phyloP scores from a whole-genome alignment of 257 asterid species.

The Hygrophila difformis region DNA sequence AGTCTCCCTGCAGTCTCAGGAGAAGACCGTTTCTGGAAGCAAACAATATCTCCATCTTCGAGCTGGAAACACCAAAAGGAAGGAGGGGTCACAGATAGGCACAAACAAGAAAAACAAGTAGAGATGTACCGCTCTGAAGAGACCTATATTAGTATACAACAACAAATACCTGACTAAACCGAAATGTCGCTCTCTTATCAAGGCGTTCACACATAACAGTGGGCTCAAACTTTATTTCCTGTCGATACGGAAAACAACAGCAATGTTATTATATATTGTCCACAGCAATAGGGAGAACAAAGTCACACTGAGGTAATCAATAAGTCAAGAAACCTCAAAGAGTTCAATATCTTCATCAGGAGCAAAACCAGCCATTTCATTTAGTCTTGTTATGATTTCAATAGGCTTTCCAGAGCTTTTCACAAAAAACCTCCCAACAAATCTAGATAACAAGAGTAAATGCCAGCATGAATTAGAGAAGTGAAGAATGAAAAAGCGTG shows the following conservation, averaged over 20 bases:
- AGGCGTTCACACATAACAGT: conserved; percentile 93
- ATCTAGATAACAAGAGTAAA: conserved; percentile 32
- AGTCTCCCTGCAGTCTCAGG: conserved; percentile 35
- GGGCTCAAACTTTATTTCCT: conserved; percentile 96
- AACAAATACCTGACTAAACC: conserved; percentile 86
- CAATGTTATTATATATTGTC: no score
- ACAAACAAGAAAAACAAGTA: background rate
- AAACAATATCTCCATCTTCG: conserved; percentile 72
- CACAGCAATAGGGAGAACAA: no score
- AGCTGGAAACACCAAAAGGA: conserved; percentile 25
- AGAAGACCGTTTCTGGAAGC: conserved; percentile 50
- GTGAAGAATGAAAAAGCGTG: background rate
- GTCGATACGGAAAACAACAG: conserved; percentile 13
- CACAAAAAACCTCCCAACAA: conserved; percentile 77
- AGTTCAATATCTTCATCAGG: conserved; percentile 88
- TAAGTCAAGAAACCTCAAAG: conserved; percentile 61
- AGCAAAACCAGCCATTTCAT: conserved; percentile 87
- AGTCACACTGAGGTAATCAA: background rate
- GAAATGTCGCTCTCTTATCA: conserved; percentile 65
- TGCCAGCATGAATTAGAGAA: background rate
- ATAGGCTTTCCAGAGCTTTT: conserved; percentile 65
- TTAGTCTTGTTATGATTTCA: conserved; percentile 58
- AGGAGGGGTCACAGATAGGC: background rate
- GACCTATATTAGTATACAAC: background rate
- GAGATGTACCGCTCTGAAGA: background rate